phyloP scores from a whole-genome alignment of 257 asterid species.

The Capsicum rhomboideum region DNA sequence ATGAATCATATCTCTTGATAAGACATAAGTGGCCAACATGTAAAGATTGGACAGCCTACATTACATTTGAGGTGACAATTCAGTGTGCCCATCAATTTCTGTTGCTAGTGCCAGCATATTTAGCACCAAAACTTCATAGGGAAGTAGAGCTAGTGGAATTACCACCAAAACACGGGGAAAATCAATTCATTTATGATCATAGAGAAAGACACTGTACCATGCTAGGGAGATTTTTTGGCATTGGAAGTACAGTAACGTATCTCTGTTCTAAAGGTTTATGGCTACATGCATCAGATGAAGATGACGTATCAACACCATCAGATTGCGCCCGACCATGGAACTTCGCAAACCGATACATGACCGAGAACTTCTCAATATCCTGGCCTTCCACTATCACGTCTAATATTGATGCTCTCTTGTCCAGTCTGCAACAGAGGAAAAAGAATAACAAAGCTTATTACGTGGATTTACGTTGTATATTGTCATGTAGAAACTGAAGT shows the following conservation, averaged over 20 bases:
- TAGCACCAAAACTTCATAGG: slow-evolving; percentile 1
- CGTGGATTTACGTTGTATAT: neutral
- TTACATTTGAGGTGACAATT: neutral
- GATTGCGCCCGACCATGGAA: slow-evolving; percentile 44
- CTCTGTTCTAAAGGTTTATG: slow-evolving; percentile 31
- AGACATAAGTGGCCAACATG: neutral
- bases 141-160: slow-evolving; percentile 3
- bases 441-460: neutral
- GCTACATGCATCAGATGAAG: slow-evolving; percentile 16
- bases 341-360: slow-evolving; percentile 65
- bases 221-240: slow-evolving; percentile 55
- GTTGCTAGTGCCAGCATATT: neutral
- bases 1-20: neutral
- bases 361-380: slow-evolving; percentile 57
- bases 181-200: slow-evolving; percentile 23
- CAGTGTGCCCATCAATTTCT: slow-evolving; percentile 1
- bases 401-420: slow-evolving; percentile 31
- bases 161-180: neutral
- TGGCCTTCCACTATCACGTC: slow-evolving; percentile 49
- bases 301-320: slow-evolving; percentile 25
- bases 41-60: neutral
- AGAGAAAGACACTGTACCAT: slow-evolving; percentile 48
- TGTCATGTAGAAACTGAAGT: neutral
- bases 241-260: slow-evolving; percentile 50
- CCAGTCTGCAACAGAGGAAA: slow-evolving; percentile 49